Evolutionary conservation across 176 grass and related monocot species (phyloP), one percentile per base, ranked within the genome.

Genomic region (Themeda triandra): DNA sequence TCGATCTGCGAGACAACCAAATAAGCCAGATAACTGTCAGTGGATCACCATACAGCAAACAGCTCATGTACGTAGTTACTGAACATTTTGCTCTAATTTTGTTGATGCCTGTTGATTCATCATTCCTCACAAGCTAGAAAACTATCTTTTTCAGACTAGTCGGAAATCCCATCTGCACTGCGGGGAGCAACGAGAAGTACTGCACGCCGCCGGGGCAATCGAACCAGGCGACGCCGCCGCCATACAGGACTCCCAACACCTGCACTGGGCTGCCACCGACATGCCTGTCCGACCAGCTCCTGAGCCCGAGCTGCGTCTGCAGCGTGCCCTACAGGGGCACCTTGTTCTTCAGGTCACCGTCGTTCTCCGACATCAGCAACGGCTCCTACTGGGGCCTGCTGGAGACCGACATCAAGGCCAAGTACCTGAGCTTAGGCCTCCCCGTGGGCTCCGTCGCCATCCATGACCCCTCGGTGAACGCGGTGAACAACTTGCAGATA

Each of bases 341-440:
- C 37, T 80, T 98, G 24, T 77, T 76, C 66, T 93, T 98, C 76
- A 91, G 92, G 53, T 89, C 95, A 4, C 92, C 92, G 35, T 85
- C 91, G 0, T 98, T 95, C 60, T 98, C 95, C 14, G 88, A 93
- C 87, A 71, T 98, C 44, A 37, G n/a, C 73, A 98, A 88, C 6
- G 29, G 0, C 13, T 86, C 95, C 2, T 83, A 92, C 81, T 98
- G 80, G 40, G 18, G 4, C 24, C 40, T 0, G 5, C 77, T 98
- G 17, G 95, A 98, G 77, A 0, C 14, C 8, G 18, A 2, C 14
- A 86, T 95, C 73, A 86, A 37, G 49, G 6, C 36, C 12, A 87
- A 86, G 13, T 94, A 84, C 39, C 0, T 69, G 53, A 12, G 4
- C 1, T 36, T 25, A 15, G 28, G 14, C 0, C 24, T 84, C 54